Evolutionary conservation across 345 rosid species (phyloP).

Genomic region (Syzygium jambos): DNA sequence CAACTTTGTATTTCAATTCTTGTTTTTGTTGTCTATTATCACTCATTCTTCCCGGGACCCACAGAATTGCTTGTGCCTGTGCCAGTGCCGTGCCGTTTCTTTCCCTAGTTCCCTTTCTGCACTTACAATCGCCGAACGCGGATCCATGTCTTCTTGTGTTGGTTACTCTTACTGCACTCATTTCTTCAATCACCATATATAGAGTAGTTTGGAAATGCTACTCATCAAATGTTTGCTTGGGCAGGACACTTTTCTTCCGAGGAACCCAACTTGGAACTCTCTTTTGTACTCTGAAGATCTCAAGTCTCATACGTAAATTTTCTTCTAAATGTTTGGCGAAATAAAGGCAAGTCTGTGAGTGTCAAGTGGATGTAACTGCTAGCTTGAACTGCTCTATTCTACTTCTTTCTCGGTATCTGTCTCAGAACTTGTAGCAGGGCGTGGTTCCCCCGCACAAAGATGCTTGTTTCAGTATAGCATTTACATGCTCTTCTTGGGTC

Average conservation of each 20-base stretch:
- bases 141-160: background rate
- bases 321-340: background rate
- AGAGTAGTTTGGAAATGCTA: background rate
- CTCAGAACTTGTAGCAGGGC: background rate
- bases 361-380: background rate
- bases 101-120: background rate
- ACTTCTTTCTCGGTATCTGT: background rate
- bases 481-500: background rate
- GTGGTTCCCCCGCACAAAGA: background rate
- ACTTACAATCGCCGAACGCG: background rate
- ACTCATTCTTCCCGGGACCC: background rate
- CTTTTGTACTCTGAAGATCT: slow-evolving; percentile 30
- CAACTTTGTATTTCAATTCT: background rate
- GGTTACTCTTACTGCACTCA: background rate
- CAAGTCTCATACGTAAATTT: slow-evolving; percentile 29
- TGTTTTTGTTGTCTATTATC: background rate
- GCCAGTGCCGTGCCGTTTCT: too few relatives aligned
- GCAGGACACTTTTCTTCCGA: slow-evolving; percentile 75
- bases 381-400: background rate
- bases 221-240: background rate
- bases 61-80: background rate
- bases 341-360: background rate
- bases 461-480: background rate
- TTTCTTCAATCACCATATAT: background rate
- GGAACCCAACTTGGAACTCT: slow-evolving; percentile 52